Base-by-base conservation (phyloP, 192 early-diverging fungal genomes). In the Coemansia sp. region DNA sequence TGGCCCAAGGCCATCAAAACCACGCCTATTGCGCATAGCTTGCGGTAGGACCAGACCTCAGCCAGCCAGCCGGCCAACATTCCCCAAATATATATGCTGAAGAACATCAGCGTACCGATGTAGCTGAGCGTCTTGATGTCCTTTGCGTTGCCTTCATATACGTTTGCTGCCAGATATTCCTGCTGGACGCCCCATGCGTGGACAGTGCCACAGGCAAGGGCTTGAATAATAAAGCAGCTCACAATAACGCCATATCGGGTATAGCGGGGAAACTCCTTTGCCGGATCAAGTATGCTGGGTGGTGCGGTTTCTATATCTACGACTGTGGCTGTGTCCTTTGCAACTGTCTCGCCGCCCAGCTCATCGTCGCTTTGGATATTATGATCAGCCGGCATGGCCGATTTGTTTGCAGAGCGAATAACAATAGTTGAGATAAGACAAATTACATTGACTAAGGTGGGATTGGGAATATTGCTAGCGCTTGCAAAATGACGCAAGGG, bases 1-100 rank as follows among this genome's bases (percentile, higher is more conserved):
- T 87, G 65, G 15, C 87, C 87, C 1, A 87, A 19, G n/a, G 82
- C 69, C 66, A 81, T 50, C 38, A 78, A 38, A 25, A 76, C 17
- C 10, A 61, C 33, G 14, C 77, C 77, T 17, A 67, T 40, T 30
- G 74, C 63, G 41, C 72, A 75, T 23, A 62, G 45, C 27, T 62
- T 64, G 50, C 57, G 64, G 34, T 75, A 80, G 33, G 72, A 74
- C 72, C 72, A 80, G 14, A 72, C 68, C 44, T 80, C 77, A 14
- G 77, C 77, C 14, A 68, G 30, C 72, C 72, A 80, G 2, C 77
- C 77, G 13, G 72, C 76, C 1, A 62, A 59, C 62, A 79, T 62
- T 17, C 76, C 76, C 76, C 70, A 74, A 15, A 79, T 27, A 11
- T 74, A 73, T 2, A 74, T 44, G 3, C 70, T 41, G 31, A 79